Evolutionary conservation across 768 basidiomycete genomes (phyloP).

Genomic region (Pleurotus djamor): DNA sequence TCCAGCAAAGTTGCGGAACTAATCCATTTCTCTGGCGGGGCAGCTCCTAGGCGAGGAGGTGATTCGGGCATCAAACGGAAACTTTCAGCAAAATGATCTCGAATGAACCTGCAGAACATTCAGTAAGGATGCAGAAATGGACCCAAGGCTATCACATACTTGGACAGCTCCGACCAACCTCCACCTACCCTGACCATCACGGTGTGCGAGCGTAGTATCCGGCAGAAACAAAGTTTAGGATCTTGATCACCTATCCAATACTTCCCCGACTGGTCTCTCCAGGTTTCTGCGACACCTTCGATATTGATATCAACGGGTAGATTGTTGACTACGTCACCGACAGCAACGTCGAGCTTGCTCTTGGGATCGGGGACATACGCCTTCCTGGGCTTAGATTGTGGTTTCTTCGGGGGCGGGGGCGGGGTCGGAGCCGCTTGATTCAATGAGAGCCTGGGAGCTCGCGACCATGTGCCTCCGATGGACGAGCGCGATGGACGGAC

Average conservation of each 20-base stretch:
- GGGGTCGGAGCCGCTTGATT: slow-evolving; percentile 43
- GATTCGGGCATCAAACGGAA: slow-evolving; percentile 73
- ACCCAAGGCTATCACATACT: slow-evolving; percentile 44
- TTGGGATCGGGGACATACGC: slow-evolving; percentile 87
- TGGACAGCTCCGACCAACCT: slow-evolving; percentile 90
- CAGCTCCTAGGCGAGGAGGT: slow-evolving; percentile 42
- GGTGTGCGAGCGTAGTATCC: slow-evolving; percentile 86
- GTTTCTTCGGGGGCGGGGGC: slow-evolving; percentile 42
- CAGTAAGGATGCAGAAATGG: slow-evolving; percentile 7
- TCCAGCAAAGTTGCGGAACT: slow-evolving; percentile 73
- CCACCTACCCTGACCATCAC: slow-evolving; percentile 98
- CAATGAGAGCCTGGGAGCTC: slow-evolving; percentile 62
- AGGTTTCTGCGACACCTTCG: slow-evolving; percentile 77
- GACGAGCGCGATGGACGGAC: slow-evolving; percentile 38
- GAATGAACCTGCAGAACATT: slow-evolving; percentile 65
- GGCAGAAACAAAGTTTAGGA: slow-evolving; percentile 86
- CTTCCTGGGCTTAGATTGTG: slow-evolving; percentile 44
- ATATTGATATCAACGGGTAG: slow-evolving; percentile 83
- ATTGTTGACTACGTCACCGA: slow-evolving; percentile 89
- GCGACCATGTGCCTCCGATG: slow-evolving; percentile 53
- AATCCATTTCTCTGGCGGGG: slow-evolving; percentile 79
- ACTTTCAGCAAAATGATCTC: slow-evolving; percentile 81
- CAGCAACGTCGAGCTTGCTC: slow-evolving; percentile 88
- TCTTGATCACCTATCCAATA: slow-evolving; percentile 96
- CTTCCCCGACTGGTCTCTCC: slow-evolving; percentile 92